Evolutionary conservation across 345 rosid species (phyloP).

Genomic region (Bruguiera sexangula): DNA sequence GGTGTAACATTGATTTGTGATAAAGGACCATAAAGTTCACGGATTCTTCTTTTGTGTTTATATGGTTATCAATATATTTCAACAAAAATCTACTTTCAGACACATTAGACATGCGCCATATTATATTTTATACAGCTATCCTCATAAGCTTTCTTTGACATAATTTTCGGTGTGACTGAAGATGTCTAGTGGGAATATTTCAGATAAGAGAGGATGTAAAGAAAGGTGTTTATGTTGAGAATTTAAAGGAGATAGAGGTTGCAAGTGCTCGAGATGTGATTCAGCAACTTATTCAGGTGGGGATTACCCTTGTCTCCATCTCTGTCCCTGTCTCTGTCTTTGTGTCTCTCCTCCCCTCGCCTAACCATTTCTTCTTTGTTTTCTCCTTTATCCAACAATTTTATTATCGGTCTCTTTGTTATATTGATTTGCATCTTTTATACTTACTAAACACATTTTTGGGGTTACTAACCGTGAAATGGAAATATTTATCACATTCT

Average conservation of each 20-base stretch:
- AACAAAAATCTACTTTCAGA: too few relatives aligned
- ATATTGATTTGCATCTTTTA: neutral
- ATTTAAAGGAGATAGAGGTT: conserved; percentile 89
- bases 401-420: neutral
- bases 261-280: conserved; percentile 82
- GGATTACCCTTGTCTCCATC: too few relatives aligned
- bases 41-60: too few relatives aligned
- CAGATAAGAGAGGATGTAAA: conserved; percentile 93
- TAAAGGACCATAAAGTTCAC: too few relatives aligned
- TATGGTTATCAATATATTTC: too few relatives aligned
- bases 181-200: neutral
- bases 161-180: neutral
- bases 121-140: neutral
- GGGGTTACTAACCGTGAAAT: neutral
- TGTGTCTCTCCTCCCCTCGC: too few relatives aligned
- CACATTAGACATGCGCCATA: too few relatives aligned
- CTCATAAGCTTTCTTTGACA: neutral
- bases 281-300: conserved; percentile 84
- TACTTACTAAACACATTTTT: conserved; percentile 6
- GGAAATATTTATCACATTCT: conserved; percentile 9
- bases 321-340: too few relatives aligned
- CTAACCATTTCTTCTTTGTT: too few relatives aligned
- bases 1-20: too few relatives aligned
- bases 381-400: neutral
- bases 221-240: conserved; percentile 93